phyloP scores from a whole-genome alignment of 805 yeast species.

The Starmerella khaoyaiensis region DNA sequence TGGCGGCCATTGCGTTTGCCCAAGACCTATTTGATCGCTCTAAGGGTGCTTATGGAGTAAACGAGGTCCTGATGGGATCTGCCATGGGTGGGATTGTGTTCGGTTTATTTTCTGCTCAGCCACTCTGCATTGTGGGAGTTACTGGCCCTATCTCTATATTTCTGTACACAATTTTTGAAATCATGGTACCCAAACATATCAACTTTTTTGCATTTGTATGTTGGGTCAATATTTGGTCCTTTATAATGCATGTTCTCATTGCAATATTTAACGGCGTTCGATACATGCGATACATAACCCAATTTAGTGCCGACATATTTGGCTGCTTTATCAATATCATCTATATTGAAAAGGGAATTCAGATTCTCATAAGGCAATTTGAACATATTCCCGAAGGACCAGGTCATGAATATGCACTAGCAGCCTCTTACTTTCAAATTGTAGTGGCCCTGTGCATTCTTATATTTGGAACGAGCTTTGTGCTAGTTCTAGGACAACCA shows the following conservation, averaged over 20 bases:
- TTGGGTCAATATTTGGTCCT: conserved; percentile 89
- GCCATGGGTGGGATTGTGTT: conserved; percentile 84
- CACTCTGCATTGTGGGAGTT: conserved; percentile 89
- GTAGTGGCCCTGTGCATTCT: conserved; percentile 64
- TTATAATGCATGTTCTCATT: conserved; percentile 62
- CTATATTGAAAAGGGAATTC: conserved; percentile 82
- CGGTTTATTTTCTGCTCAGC: conserved; percentile 80
- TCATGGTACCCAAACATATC: conserved; percentile 40
- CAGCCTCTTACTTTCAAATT: conserved; percentile 58
- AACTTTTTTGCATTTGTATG: conserved; percentile 82
- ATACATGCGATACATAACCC: conserved; percentile 56
- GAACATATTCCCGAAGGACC: conserved; percentile 24
- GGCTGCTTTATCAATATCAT: conserved; percentile 83
- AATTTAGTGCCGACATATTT: conserved; percentile 82
- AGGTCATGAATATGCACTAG: conserved; percentile 6
- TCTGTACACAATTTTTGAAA: conserved; percentile 75
- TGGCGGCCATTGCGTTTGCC: conserved; percentile 93
- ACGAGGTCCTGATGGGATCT: conserved; percentile 70
- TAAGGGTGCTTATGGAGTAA: conserved; percentile 73
- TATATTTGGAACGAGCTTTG: conserved; percentile 54
- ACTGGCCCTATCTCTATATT: conserved; percentile 93
- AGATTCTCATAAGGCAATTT: conserved; percentile 65
- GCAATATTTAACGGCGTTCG: conserved; percentile 59
- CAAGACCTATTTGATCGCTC: conserved; percentile 96
- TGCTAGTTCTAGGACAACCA: conserved; percentile 26